phyloP scores from a whole-genome alignment of 2,329 filamentous ascomycete species.

The Ceratocystis destructans region DNA sequence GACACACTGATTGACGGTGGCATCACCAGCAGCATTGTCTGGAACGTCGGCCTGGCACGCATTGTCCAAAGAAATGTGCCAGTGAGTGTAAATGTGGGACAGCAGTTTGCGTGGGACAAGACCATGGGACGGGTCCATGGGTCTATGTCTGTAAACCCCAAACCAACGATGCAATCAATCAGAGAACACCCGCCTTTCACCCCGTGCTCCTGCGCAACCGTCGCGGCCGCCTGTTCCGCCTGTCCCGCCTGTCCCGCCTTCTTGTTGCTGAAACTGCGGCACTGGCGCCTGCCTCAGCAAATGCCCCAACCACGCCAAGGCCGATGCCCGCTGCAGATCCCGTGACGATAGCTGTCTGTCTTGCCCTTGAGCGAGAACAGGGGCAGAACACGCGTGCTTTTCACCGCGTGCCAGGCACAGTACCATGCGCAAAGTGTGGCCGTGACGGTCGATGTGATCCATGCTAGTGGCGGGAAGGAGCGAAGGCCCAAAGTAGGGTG shows the following conservation, averaged over 20 bases:
- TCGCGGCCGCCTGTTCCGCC: conserved; percentile 22
- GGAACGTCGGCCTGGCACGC: conserved; percentile 45
- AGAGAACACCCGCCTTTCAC: conserved; percentile 46
- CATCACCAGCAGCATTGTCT: conserved; percentile 36
- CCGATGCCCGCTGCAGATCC: conserved; percentile 22
- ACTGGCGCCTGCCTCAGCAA: conserved; percentile 26
- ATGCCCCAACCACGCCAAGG: conserved; percentile 25
- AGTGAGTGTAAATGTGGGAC: background rate
- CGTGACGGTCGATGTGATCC: conserved; percentile 31
- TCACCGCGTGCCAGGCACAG: conserved; percentile 32
- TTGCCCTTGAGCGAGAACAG: conserved; percentile 54
- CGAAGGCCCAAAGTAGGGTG: background rate
- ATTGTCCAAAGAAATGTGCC: conserved; percentile 33
- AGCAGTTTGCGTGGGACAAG: background rate
- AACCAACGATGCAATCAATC: too few relatives aligned
- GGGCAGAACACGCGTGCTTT: conserved; percentile 41
- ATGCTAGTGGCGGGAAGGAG: conserved; percentile 22
- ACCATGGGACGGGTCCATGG: background rate
- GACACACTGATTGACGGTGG: conserved; percentile 40
- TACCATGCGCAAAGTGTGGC: conserved; percentile 43
- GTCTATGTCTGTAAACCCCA: background rate
- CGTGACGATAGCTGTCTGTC: conserved; percentile 20
- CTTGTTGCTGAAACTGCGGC: conserved; percentile 25
- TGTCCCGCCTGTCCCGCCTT: conserved; percentile 23
- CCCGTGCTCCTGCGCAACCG: conserved; percentile 28